phyloP scores from a whole-genome alignment of 2,329 filamentous ascomycete species.

The Beauveria scarabaeidicola region DNA sequence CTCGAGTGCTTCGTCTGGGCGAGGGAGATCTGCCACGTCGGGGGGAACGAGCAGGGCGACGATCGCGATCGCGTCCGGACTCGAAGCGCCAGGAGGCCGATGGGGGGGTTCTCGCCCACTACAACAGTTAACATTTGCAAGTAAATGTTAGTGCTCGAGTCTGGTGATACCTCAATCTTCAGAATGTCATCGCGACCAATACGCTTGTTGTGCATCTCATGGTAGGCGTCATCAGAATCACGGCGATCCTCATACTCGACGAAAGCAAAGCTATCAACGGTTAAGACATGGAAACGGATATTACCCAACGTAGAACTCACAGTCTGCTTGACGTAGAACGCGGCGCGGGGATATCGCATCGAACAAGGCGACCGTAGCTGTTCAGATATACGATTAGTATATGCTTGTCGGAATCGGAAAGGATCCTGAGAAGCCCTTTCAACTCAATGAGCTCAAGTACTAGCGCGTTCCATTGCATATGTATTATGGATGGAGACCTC shows the following conservation, averaged over 20 bases:
- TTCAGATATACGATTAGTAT: conserved; percentile 34
- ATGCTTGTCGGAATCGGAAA: conserved; percentile 21
- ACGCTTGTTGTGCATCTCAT: conserved; percentile 99
- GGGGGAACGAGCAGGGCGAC: conserved; percentile 53
- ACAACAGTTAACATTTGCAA: conserved; percentile 11
- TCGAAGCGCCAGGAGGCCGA: conserved; percentile 98
- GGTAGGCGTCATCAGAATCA: conserved; percentile 96
- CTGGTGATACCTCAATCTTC: conserved; percentile 80
- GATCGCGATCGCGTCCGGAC: conserved; percentile 71
- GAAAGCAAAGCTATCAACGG: conserved; percentile 69
- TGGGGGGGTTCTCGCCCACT: conserved; percentile 98
- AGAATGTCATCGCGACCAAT: conserved; percentile 89
- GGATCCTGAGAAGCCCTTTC: conserved; percentile 1
- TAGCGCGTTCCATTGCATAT: conserved; percentile 6
- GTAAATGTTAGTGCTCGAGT: conserved; percentile 19
- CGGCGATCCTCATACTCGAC: conserved; percentile 98
- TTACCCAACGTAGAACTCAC: conserved; percentile 51
- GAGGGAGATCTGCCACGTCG: conserved; percentile 67
- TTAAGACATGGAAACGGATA: neutral
- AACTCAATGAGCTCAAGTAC: conserved; percentile 6
- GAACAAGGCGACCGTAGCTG: conserved; percentile 95
- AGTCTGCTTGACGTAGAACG: conserved; percentile 89
- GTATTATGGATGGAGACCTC: neutral
- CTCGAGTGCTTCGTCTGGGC: conserved; percentile 66
- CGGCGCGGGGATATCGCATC: conserved; percentile 95